Conservation (phyloP, 805 yeast genomes). For the Metschnikowia cubensis region DNA sequence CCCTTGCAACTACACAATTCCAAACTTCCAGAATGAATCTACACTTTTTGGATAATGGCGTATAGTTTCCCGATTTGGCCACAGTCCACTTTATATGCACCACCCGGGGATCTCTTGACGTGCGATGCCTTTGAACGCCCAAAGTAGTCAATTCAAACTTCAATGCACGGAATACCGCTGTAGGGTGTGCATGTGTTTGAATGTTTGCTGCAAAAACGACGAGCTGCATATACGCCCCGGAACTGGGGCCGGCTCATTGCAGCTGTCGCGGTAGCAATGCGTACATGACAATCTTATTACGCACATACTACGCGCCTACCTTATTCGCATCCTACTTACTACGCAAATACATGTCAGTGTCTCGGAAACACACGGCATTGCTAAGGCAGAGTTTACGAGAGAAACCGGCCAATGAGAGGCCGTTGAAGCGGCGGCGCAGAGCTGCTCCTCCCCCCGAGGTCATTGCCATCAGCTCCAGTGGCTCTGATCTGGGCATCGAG, state of each 20-base stretch:
- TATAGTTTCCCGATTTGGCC: too few relatives aligned
- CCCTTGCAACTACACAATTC: too few relatives aligned
- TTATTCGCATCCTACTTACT: not conserved
- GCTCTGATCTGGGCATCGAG: constrained; percentile 10
- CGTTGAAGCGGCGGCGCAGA: constrained; percentile 9
- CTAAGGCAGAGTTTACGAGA: constrained; percentile 13
- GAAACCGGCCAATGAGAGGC: not conserved
- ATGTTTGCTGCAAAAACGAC: too few relatives aligned
- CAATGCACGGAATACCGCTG: too few relatives aligned
- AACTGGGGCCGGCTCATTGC: not conserved
- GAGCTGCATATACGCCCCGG: too few relatives aligned
- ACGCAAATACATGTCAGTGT: constrained; percentile 8
- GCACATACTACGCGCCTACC: not conserved
- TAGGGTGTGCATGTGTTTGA: too few relatives aligned
- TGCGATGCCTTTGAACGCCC: too few relatives aligned
- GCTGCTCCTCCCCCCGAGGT: constrained; percentile 4
- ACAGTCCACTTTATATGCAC: too few relatives aligned
- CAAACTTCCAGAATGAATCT: too few relatives aligned
- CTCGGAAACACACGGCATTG: constrained; percentile 11
- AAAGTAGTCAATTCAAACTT: too few relatives aligned
- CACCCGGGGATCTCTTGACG: too few relatives aligned
- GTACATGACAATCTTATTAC: not conserved
- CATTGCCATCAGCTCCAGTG: constrained; percentile 8
- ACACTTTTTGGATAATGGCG: too few relatives aligned
- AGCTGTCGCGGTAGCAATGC: not conserved